phyloP scores from a whole-genome alignment of 306 rosid species.

The Vigna nakashimae region DNA sequence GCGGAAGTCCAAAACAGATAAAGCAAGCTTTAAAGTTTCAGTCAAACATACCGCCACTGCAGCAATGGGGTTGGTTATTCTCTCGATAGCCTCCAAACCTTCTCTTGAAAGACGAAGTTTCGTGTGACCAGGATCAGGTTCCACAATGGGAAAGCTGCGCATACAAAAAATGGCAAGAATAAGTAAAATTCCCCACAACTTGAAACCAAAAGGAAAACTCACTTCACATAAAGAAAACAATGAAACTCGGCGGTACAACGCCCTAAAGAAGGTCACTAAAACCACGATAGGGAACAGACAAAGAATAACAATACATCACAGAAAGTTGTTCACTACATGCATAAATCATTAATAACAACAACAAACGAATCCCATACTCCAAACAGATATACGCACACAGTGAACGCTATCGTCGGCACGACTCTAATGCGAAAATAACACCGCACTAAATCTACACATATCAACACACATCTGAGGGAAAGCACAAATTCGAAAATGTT shows the following conservation, averaged over 20 bases:
- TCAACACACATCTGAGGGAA: not conserved
- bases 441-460: not conserved
- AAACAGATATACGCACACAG: not conserved
- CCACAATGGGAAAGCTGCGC: conserved; percentile 87
- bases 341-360: not conserved
- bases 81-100: conserved; percentile 87
- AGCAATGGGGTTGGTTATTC: conserved; percentile 84
- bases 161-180: conserved; percentile 42
- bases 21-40: conserved; percentile 22
- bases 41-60: conserved; percentile 81
- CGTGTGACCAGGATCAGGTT: conserved; percentile 93
- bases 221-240: conserved; percentile 24
- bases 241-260: conserved; percentile 3
- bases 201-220: not conserved
- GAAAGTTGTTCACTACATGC: not conserved
- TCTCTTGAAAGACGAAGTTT: conserved; percentile 90
- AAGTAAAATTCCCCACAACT: conserved; percentile 3
- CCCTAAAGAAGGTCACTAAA: not conserved
- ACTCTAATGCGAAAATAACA: not conserved
- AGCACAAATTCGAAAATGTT: not conserved
- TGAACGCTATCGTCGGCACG: not conserved
- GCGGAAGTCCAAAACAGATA: not conserved
- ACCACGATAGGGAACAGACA: not conserved
- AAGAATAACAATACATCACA: conserved; percentile 7
- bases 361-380: not conserved